These are phyloP conservation scores for Talaromyces funiculosus DNA, from an alignment of 2,329 filamentous ascomycete species.

Conservation along the genomic window DNA sequence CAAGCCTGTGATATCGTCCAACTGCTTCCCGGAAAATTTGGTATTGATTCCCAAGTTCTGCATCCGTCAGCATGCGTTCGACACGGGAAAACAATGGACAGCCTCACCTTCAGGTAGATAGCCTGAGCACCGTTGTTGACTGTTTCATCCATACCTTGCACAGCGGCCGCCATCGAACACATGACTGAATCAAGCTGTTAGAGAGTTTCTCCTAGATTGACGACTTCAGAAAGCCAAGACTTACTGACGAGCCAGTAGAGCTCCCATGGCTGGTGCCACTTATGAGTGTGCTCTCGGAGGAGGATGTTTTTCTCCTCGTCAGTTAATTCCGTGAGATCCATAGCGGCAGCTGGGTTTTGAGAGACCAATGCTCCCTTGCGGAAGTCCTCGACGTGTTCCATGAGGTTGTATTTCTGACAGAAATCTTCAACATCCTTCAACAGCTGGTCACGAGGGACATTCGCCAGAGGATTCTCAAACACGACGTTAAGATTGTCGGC, in stretches of 20 bases:
- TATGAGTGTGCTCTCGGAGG: conserved; percentile 42
- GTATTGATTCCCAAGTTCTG: conserved; percentile 13
- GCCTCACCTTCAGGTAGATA: conserved; percentile 27
- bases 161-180: conserved; percentile 51
- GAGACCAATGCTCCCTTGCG: conserved; percentile 49
- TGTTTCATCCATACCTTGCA: conserved; percentile 51
- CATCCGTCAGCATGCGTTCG: neutral
- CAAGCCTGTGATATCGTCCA: conserved; percentile 36
- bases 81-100: no score
- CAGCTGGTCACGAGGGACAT: conserved; percentile 48
- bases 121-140: conserved; percentile 45
- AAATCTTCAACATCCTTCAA: conserved; percentile 52
- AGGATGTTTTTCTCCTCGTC: conserved; percentile 41
- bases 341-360: conserved; percentile 46
- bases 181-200: conserved; percentile 29
- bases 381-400: conserved; percentile 45
- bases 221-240: conserved; percentile 6
- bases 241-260: conserved; percentile 45
- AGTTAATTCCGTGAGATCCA: conserved; percentile 44
- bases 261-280: conserved; percentile 47
- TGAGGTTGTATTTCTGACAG: conserved; percentile 45
- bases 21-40: conserved; percentile 21
- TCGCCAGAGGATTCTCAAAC: conserved; percentile 52
- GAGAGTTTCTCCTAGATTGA: neutral
- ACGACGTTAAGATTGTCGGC: conserved; percentile 28